A percentile compares a stretch with the other conserved stretches of the same genome.
These are phyloP conservation scores for Tricholoma terreum DNA, from an alignment of 768 basidiomycete genomes.

Conservation along the genomic window DNA sequence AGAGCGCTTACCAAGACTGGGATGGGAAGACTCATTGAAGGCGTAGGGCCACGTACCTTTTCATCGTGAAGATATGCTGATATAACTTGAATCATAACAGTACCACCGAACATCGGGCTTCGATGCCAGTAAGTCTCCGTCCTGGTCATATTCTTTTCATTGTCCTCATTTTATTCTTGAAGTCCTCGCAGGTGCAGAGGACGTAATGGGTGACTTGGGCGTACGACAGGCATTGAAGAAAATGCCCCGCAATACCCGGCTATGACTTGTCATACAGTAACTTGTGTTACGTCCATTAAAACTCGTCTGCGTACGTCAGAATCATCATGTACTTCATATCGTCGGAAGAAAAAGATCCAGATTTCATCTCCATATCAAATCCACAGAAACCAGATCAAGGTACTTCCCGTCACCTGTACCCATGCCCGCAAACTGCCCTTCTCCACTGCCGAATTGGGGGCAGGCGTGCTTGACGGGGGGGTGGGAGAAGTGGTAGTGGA, in stretches of 20 bases:
- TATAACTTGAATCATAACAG: conserved; percentile 31
- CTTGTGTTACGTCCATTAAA: background rate
- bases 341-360: background rate
- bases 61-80: background rate
- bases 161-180: background rate
- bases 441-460: background rate
- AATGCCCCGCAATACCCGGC: conserved; percentile 46
- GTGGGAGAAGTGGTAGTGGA: background rate
- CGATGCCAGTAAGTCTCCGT: conserved; percentile 56
- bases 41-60: conserved; percentile 42
- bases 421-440: background rate
- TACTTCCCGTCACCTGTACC: background rate
- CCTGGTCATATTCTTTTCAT: conserved; percentile 5
- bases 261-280: conserved; percentile 17
- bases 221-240: conserved; percentile 71
- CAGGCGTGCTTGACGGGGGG: background rate
- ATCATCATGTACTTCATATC: background rate
- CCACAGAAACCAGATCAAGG: background rate
- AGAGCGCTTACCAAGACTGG: conserved; percentile 83
- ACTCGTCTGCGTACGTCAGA: background rate
- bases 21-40: conserved; percentile 83
- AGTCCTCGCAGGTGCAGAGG: conserved; percentile 77
- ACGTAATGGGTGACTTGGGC: conserved; percentile 71
- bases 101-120: conserved; percentile 83
- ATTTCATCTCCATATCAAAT: too few relatives aligned